phyloP scores from a whole-genome alignment of 2,329 filamentous ascomycete species.

The Aspergillus costaricaensis region DNA sequence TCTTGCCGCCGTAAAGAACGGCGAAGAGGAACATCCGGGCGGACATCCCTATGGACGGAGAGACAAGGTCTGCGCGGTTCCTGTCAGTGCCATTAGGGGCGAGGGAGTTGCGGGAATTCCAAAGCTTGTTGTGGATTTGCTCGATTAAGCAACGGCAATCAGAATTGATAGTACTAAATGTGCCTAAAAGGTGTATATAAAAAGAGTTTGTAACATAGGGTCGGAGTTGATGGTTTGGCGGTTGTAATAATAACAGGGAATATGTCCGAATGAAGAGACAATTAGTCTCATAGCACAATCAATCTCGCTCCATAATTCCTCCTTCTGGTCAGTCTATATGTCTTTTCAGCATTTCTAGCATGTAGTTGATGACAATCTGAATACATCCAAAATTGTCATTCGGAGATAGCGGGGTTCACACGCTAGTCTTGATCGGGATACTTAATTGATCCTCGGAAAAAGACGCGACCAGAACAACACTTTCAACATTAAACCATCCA shows the following conservation, averaged over 20 bases:
- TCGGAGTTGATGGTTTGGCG: background rate
- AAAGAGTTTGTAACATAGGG: conserved; percentile 6
- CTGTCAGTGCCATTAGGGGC: conserved; percentile 84
- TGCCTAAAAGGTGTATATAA: background rate
- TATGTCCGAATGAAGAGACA: too few relatives aligned
- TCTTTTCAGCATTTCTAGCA: too few relatives aligned
- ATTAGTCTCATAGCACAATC: too few relatives aligned
- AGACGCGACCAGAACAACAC: background rate
- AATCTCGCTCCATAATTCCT: too few relatives aligned
- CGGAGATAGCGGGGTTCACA: too few relatives aligned
- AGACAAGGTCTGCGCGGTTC: conserved; percentile 64
- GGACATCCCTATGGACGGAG: conserved; percentile 66
- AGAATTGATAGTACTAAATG: background rate
- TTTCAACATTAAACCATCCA: background rate
- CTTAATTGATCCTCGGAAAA: background rate
- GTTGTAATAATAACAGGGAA: background rate
- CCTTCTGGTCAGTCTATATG: too few relatives aligned
- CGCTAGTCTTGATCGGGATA: too few relatives aligned
- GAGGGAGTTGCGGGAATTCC: conserved; percentile 70
- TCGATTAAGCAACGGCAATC: conserved; percentile 31
- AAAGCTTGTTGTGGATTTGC: conserved; percentile 43
- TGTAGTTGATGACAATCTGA: background rate
- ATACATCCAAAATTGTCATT: background rate
- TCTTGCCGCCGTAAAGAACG: conserved; percentile 65
- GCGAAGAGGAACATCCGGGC: conserved; percentile 72